Percentiles rank a stretch among this genome's conserved stretches.
phyloP scores from a whole-genome alignment of 2,329 filamentous ascomycete genomes.

The Ceratocystis variospora region DNA sequence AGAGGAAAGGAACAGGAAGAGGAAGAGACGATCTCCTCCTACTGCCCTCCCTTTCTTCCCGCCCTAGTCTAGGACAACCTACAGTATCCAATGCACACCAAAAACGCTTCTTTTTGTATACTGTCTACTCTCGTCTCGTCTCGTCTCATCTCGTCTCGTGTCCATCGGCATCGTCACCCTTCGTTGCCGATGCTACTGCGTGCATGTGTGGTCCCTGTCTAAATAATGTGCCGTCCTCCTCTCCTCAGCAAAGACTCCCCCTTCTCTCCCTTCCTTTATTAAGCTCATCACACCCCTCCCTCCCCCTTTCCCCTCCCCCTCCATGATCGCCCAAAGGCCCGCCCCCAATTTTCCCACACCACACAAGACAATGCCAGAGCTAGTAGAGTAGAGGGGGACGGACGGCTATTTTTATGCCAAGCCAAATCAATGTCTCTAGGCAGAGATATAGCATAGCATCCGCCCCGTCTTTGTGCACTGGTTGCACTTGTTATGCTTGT shows the following conservation, averaged over 20 bases:
- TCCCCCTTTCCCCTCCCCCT: neutral
- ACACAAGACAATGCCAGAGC: too few relatives aligned
- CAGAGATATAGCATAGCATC: too few relatives aligned
- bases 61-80: neutral
- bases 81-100: neutral
- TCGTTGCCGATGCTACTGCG: too few relatives aligned
- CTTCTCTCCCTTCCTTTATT: neutral
- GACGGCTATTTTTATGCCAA: too few relatives aligned
- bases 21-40: neutral
- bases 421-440: too few relatives aligned
- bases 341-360: neutral
- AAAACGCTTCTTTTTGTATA: neutral
- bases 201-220: too few relatives aligned
- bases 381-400: too few relatives aligned
- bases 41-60: too few relatives aligned
- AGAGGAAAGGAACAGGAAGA: neutral
- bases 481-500: too few relatives aligned
- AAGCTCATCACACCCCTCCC: neutral
- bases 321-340: neutral
- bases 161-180: too few relatives aligned
- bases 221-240: neutral
- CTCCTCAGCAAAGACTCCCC: neutral
- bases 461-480: too few relatives aligned
- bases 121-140: neutral
- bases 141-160: too few relatives aligned